Conservation (phyloP, 371 early-diverging fungal species). For the Mucor saturninus region DNA sequence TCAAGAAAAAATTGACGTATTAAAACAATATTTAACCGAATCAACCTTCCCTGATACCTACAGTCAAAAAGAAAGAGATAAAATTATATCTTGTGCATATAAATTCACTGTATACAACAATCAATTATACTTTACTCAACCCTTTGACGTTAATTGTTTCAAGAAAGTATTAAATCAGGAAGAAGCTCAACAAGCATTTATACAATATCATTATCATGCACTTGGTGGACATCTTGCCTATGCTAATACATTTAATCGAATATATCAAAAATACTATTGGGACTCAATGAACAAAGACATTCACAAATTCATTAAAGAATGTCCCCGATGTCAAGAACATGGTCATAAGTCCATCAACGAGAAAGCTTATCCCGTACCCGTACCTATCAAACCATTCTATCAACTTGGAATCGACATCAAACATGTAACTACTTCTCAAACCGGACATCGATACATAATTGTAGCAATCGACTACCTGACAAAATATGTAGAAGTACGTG, state of each 20-base stretch:
- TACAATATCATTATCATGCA: constrained; percentile 3
- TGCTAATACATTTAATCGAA: constrained; percentile 1
- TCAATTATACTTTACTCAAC: too few species aligned
- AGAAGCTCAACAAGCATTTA: neutral
- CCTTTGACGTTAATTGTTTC: too few species aligned
- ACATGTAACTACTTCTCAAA: constrained; percentile 3
- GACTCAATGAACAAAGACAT: too few species aligned
- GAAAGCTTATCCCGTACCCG: neutral
- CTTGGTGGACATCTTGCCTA: constrained; percentile 3
- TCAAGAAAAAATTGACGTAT: too few species aligned
- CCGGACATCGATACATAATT: constrained; percentile 24
- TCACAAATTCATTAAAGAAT: neutral
- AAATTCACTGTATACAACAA: too few species aligned
- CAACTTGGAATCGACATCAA: constrained; percentile 3
- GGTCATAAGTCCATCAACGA: constrained; percentile 1
- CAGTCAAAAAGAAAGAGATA: neutral
- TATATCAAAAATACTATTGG: constrained; percentile 1
- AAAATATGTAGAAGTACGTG: constrained; percentile 1
- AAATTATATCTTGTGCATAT: neutral
- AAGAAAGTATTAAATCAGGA: neutral
- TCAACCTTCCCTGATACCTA: neutral
- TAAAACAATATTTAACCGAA: too few species aligned
- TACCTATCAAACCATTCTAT: neutral
- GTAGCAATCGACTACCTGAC: constrained; percentile 31
- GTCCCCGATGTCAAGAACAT: constrained; percentile 7